phyloP scores from a whole-genome alignment of 192 early-diverging fungal genomes.

The Coemansia sp. region DNA sequence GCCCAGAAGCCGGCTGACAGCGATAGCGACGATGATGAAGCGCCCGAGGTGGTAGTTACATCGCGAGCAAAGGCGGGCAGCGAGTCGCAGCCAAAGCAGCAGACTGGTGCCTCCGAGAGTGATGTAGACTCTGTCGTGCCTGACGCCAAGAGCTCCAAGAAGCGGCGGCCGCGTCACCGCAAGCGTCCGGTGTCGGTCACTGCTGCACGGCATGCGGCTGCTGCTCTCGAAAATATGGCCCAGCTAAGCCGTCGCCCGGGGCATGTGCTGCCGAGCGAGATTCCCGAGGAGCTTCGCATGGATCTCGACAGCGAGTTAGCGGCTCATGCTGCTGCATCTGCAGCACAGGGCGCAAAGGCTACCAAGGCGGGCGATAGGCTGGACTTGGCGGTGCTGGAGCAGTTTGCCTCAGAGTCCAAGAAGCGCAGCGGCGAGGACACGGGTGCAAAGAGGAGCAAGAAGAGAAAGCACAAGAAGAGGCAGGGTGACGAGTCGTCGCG shows the following conservation, averaged over 20 bases:
- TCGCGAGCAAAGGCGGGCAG: conserved; percentile 13
- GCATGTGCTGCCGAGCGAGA: conserved; percentile 22
- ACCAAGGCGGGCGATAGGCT: conserved; percentile 12
- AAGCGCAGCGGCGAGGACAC: background rate
- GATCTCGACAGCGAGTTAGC: conserved; percentile 6
- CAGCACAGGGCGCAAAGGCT: background rate
- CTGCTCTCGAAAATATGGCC: conserved; percentile 17
- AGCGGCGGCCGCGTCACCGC: conserved; percentile 39
- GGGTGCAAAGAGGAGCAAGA: conserved; percentile 13
- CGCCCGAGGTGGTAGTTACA: conserved; percentile 36
- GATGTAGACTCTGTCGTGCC: background rate
- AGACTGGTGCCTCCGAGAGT: background rate
- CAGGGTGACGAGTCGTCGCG: conserved; percentile 21
- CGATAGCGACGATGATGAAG: conserved; percentile 36
- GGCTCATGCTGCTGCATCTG: background rate
- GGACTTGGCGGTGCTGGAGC: conserved; percentile 37
- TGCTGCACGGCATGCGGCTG: conserved; percentile 4
- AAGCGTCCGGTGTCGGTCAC: conserved; percentile 22
- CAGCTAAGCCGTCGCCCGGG: conserved; percentile 6
- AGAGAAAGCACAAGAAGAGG: conserved; percentile 18
- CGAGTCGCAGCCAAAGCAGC: background rate
- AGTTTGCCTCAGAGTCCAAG: conserved; percentile 33
- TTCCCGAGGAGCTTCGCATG: conserved; percentile 42
- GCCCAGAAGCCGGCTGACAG: conserved; percentile 1
- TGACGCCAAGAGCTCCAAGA: conserved; percentile 18